Conservation (phyloP, 306 rosid species). For the Cucurbita moschata region DNA sequence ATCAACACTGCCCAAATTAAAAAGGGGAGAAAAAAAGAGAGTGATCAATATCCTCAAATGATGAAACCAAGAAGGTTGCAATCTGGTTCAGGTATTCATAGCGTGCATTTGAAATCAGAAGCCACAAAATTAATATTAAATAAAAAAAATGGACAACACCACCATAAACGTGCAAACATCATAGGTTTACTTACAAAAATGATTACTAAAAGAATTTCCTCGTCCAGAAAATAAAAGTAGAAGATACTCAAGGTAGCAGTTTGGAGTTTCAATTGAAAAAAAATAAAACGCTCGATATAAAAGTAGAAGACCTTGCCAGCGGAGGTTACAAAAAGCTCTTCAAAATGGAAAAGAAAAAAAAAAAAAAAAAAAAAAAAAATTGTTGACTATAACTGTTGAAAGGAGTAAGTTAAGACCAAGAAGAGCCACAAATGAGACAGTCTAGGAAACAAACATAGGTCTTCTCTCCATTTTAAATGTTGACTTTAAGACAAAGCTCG, state of each 20-base stretch:
- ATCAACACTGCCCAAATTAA: constrained; percentile 38
- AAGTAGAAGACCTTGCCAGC: not conserved
- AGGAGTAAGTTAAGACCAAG: not conserved
- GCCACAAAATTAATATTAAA: not conserved
- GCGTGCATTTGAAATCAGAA: not conserved
- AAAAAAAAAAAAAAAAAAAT: not conserved
- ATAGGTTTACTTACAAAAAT: not conserved
- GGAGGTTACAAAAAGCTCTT: not conserved
- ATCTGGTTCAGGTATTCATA: not conserved
- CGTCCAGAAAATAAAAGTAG: not conserved
- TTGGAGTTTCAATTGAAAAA: not conserved
- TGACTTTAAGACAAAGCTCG: not conserved
- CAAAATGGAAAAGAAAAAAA: not conserved
- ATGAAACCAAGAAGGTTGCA: not conserved
- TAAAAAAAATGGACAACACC: not conserved
- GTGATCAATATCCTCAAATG: not conserved
- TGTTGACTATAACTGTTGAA: not conserved
- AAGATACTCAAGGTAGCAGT: not conserved
- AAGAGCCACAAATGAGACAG: not conserved
- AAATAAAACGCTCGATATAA: no score
- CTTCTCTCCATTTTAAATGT: not conserved
- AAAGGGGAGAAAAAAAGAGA: not conserved
- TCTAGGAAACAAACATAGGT: not conserved
- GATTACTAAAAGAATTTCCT: not conserved
- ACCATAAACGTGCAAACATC: not conserved